A percentile compares a stretch with the other conserved stretches of the same genome.
Conservation (phyloP, 768 basidiomycete species). For the Ramaria sp. region DNA sequence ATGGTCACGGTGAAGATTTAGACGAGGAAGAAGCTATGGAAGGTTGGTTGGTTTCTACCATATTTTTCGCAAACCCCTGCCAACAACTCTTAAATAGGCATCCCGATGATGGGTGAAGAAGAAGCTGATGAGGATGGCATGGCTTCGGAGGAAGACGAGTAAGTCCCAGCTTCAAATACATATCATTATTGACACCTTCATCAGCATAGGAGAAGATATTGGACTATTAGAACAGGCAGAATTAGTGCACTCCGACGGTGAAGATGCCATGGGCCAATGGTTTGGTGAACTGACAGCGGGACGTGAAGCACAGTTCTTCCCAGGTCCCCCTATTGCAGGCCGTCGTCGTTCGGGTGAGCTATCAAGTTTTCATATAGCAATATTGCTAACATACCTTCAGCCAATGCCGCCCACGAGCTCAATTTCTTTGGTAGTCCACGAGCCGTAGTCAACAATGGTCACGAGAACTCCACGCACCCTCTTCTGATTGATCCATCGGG, state of each 20-base stretch:
- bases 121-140: conserved; percentile 21
- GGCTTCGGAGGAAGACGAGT: conserved; percentile 24
- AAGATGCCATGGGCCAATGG: conserved; percentile 25
- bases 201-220: conserved; percentile 23
- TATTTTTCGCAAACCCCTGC: conserved; percentile 12
- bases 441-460: conserved; percentile 36
- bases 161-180: conserved; percentile 5
- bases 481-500: conserved; percentile 48
- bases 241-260: conserved; percentile 8
- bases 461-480: conserved; percentile 72
- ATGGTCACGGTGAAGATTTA: conserved; percentile 19
- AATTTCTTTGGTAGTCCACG: conserved; percentile 57
- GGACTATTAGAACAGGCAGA: conserved; percentile 21
- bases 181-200: conserved; percentile 9
- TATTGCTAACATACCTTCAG: background rate
- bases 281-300: conserved; percentile 34
- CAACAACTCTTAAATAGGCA: conserved; percentile 23
- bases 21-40: conserved; percentile 24
- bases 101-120: conserved; percentile 20
- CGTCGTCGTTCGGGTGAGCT: conserved; percentile 37
- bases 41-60: conserved; percentile 10
- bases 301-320: conserved; percentile 32
- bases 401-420: conserved; percentile 39
- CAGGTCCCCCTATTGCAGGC: conserved; percentile 21
- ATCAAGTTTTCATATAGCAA: background rate